These are phyloP conservation scores for Aureoboletus auriporus DNA, from an alignment of 768 basidiomycete species.

Conservation along the genomic window DNA sequence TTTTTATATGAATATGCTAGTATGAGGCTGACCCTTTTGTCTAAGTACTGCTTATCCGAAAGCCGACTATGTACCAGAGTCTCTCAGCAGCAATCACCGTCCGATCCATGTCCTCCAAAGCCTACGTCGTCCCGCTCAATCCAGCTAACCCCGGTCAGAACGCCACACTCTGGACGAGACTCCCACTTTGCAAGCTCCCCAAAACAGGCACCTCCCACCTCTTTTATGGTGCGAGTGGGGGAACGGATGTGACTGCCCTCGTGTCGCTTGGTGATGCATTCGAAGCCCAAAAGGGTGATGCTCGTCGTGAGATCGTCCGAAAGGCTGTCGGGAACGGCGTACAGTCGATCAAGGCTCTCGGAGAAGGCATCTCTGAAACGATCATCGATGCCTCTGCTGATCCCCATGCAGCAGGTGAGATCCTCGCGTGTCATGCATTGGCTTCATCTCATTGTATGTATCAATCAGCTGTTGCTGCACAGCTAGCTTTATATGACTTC, in stretches of 20 bases:
- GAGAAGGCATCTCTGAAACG: conserved; percentile 60
- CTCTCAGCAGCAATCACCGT: neutral
- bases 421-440: neutral
- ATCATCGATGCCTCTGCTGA: conserved; percentile 60
- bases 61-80: too few species aligned
- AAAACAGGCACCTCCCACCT: conserved; percentile 61
- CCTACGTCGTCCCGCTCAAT: conserved; percentile 58
- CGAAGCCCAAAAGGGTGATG: conserved; percentile 37
- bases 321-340: conserved; percentile 70
- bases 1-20: too few species aligned
- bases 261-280: conserved; percentile 59
- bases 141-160: conserved; percentile 34
- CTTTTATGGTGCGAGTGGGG: conserved; percentile 53
- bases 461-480: conserved; percentile 65
- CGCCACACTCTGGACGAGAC: conserved; percentile 49
- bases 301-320: conserved; percentile 63
- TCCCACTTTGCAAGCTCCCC: conserved; percentile 45
- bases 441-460: neutral
- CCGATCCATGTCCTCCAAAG: conserved; percentile 49
- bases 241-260: conserved; percentile 44
- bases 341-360: conserved; percentile 58
- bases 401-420: conserved; percentile 71
- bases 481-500: conserved; percentile 73
- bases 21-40: too few species aligned
- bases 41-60: too few species aligned